Base-by-base conservation (phyloP, 768 basidiomycete species). In the Lactarius indigo region DNA sequence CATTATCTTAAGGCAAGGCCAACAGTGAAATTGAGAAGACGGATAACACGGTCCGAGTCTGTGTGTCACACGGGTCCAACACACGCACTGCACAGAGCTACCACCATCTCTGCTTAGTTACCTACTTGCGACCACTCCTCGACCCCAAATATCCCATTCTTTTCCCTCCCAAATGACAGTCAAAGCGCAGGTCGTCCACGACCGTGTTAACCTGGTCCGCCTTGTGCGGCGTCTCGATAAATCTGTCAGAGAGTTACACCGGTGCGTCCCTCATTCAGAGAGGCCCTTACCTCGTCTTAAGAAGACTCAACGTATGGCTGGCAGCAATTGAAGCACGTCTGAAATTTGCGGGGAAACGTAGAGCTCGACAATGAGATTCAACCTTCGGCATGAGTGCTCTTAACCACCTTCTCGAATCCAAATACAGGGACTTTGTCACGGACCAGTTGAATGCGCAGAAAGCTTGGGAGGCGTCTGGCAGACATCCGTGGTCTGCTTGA, bases 191-290 rank as follows among this genome's bases (percentile, higher is more conserved):
- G 39, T 70, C 5, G 60, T 70, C 4, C 90, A 89, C 65, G 87
- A 92, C 77, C 82, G 84, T 69, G 84, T 92, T 17, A 92, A 92
- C 75, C 79, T 92, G 10, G 76, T 77, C 10, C 81, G 88, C 58
- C 80, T 92, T 8, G 75, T 91, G 8, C n/a, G n/a, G n/a, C n/a
- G n/a, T n/a, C n/a, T n/a, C n/a, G n/a, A n/a, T n/a, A n/a, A n/a
- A n/a, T n/a, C n/a, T n/a, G n/a, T n/a, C n/a, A n/a, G n/a, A n/a
- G n/a, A n/a, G n/a, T n/a, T n/a, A n/a, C n/a, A n/a, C n/a, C n/a
- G 9, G 44, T 47, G 18, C 4, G 44, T 26, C 47, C n/a, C n/a
- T 23, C 15, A 10, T 50, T 50, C 12, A 13, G 23, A 12, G 13
- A 50, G n/a, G 13, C 47, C 12, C 12, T 10, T 23, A 12, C n/a